Percentiles rank a stretch among this genome's conserved stretches.
These are phyloP conservation scores for Strobilomyces echinocephalus DNA, from an alignment of 768 basidiomycete species.

Conservation along the genomic window DNA sequence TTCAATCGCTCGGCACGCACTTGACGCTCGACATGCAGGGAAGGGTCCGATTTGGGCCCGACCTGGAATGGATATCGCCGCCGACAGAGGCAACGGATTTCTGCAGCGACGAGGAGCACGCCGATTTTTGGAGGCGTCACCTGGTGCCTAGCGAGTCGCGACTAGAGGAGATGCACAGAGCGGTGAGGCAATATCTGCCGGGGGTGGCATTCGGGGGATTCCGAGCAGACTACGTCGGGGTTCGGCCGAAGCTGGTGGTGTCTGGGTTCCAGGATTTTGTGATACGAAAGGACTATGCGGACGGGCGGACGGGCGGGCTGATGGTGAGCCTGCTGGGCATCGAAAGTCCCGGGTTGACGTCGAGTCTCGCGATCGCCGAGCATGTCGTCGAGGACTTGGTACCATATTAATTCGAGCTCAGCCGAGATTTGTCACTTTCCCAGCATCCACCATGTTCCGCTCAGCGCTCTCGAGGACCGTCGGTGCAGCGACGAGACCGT, in stretches of 20 bases:
- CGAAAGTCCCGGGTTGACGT: constrained; percentile 89
- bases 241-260: constrained; percentile 82
- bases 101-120: constrained; percentile 38
- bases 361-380: constrained; percentile 83
- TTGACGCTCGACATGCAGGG: constrained; percentile 82
- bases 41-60: constrained; percentile 87
- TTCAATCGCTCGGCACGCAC: constrained; percentile 89
- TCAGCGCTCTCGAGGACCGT: constrained; percentile 51
- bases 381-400: constrained; percentile 60
- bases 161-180: constrained; percentile 59
- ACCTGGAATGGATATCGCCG: constrained; percentile 80
- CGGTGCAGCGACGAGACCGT: constrained; percentile 38
- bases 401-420: constrained; percentile 19
- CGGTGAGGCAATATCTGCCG: constrained; percentile 74
- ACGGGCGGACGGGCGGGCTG: constrained; percentile 26
- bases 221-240: constrained; percentile 77
- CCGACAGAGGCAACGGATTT: constrained; percentile 30
- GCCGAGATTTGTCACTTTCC: constrained; percentile 18
- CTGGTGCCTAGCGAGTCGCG: constrained; percentile 60
- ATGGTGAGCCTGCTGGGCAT: constrained; percentile 89
- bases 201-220: constrained; percentile 55
- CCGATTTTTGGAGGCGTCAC: constrained; percentile 73
- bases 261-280: constrained; percentile 87
- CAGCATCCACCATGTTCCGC: constrained; percentile 61
- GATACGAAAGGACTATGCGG: constrained; percentile 59